Conservation (phyloP, 2,329 filamentous ascomycete genomes). For the Cytospora mali region DNA sequence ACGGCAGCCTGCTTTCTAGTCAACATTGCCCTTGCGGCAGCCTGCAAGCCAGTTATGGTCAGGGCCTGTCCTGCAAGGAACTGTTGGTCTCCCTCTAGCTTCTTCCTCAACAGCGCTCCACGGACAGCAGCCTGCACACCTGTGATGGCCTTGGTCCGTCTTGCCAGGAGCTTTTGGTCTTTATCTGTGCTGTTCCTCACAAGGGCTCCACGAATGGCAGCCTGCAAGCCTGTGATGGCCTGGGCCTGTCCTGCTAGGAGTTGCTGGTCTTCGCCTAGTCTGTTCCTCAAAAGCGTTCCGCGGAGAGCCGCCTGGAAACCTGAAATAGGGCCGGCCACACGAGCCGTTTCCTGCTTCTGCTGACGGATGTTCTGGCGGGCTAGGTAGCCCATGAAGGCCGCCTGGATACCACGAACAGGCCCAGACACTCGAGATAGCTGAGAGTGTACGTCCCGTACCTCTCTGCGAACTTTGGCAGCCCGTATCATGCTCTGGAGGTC, state of each 20-base stretch:
- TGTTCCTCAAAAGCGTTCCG: conserved; percentile 65
- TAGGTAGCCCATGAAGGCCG: conserved; percentile 68
- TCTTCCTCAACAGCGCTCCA: conserved; percentile 65
- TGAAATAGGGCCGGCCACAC: conserved; percentile 54
- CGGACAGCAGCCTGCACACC: conserved; percentile 64
- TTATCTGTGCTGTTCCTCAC: conserved; percentile 59
- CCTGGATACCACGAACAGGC: conserved; percentile 67
- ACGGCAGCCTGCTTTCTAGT: conserved; percentile 56
- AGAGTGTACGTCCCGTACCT: conserved; percentile 58
- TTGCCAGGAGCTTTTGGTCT: conserved; percentile 55
- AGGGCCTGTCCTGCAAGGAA: conserved; percentile 54
- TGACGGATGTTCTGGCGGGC: conserved; percentile 58
- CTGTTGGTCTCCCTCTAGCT: conserved; percentile 55
- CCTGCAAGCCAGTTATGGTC: conserved; percentile 62
- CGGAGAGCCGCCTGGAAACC: conserved; percentile 65
- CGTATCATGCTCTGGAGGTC: conserved; percentile 81
- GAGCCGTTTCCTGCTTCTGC: conserved; percentile 59
- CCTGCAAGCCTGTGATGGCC: conserved; percentile 62
- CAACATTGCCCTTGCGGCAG: conserved; percentile 65
- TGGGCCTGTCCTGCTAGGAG: conserved; percentile 54
- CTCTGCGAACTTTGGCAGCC: conserved; percentile 64
- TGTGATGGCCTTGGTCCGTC: conserved; percentile 52
- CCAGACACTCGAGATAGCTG: conserved; percentile 65
- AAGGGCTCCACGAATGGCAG: conserved; percentile 68
- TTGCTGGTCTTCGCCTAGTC: conserved; percentile 56